Evolutionary conservation across 129 eudicot genomes (phyloP).

Genomic region (Centrapalus pauciflorus): DNA sequence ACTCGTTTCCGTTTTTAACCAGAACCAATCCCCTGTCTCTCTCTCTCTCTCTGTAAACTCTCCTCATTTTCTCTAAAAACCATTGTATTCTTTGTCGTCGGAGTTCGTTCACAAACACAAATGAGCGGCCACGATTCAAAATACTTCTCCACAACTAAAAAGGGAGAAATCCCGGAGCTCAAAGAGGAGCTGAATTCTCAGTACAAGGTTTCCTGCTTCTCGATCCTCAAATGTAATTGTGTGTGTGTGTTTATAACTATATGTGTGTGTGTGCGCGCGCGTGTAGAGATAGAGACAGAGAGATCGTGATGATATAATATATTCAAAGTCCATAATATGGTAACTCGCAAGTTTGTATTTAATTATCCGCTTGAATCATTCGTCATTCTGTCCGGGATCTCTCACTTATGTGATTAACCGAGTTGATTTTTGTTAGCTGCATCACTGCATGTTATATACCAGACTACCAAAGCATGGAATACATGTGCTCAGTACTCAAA

Average conservation of each 20-base stretch:
- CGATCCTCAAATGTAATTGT: background rate
- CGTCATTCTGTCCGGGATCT: background rate
- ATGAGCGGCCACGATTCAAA: constrained; percentile 99
- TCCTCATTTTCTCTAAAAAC: background rate
- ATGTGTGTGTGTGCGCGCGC: background rate
- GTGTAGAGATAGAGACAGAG: background rate
- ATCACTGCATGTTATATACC: too few species aligned
- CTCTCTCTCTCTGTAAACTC: background rate
- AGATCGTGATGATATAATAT: background rate
- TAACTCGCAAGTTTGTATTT: background rate
- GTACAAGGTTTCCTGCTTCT: constrained; percentile 64
- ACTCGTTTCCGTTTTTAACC: background rate
- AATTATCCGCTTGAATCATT: background rate
- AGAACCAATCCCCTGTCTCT: background rate
- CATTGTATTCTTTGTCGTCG: constrained; percentile 11
- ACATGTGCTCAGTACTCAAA: background rate
- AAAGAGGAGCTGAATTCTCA: constrained; percentile 99
- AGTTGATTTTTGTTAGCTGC: background rate
- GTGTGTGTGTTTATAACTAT: background rate
- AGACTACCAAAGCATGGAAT: background rate
- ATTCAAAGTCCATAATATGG: background rate
- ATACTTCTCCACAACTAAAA: constrained; percentile 95
- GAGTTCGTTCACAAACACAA: constrained; percentile 26
- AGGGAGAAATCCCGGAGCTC: constrained; percentile 97
- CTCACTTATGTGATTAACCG: background rate